Evolutionary conservation across 1,139 yeast genomes (phyloP).

Genomic region (Hansenula sp.): DNA sequence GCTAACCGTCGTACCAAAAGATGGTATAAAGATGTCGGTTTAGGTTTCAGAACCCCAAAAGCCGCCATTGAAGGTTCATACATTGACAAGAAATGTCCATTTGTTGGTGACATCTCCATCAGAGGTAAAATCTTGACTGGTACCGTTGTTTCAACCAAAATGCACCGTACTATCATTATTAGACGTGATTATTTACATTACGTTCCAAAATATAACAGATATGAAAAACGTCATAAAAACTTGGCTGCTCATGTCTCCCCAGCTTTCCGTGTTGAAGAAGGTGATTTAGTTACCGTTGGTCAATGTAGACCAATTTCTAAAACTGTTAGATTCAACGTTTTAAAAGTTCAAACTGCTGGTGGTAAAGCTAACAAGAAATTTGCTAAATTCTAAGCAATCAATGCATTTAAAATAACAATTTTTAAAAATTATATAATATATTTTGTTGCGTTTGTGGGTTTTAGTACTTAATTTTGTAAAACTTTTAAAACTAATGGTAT

Average conservation of each 20-base stretch:
- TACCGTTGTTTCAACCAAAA: conserved; percentile 99
- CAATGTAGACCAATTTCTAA: conserved; percentile 99
- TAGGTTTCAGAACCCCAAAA: conserved; percentile 99
- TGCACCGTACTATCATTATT: conserved; percentile 99
- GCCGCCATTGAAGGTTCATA: conserved; percentile 97
- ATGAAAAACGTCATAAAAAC: conserved; percentile 99
- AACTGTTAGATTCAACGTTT: conserved; percentile 99
- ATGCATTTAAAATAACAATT: conserved; percentile 6
- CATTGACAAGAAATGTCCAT: conserved; percentile 99
- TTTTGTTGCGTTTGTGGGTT: neutral
- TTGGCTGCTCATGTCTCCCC: conserved; percentile 99
- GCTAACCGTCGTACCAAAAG: conserved; percentile 99
- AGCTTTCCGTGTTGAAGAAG: conserved; percentile 99
- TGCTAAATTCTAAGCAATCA: conserved; percentile 76
- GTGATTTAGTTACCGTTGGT: conserved; percentile 99
- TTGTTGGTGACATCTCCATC: conserved; percentile 94
- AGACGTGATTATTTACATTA: conserved; percentile 99
- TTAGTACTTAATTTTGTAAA: neutral
- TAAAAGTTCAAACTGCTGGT: conserved; percentile 88
- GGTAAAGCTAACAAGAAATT: conserved; percentile 90
- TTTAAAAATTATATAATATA: conserved; percentile 10
- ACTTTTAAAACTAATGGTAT: conserved; percentile 2
- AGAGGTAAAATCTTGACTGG: conserved; percentile 99
- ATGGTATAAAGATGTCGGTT: conserved; percentile 99
- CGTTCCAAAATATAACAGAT: conserved; percentile 99